Evolutionary conservation across 2,329 filamentous ascomycete species (phyloP), one percentile per base, ranked within the genome.

Genomic region (Alternaria hordeiaustralica): DNA sequence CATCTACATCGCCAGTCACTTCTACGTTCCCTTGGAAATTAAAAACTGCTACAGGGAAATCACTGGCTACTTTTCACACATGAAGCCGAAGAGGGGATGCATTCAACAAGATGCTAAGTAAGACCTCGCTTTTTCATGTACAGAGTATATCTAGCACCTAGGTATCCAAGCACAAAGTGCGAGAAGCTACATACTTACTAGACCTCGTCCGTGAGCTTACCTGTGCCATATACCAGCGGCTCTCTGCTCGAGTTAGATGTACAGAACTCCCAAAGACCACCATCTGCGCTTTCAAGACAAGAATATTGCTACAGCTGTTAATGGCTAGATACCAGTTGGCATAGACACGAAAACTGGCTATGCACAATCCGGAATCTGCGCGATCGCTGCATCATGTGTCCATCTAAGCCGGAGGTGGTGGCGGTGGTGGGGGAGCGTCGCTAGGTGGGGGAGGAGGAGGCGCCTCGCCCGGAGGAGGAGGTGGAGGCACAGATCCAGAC

Each of bases 391-490:
- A 18, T 44, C 8, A 43, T 41, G 18, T 41, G 26, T 36, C 9
- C 33, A 15, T 56, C 67, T 73, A 76, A 60, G 71, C 71, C 13
- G 71, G 71, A 33, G 73, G 73, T 18, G 74, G 74, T 12, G 74
- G 74, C 23, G 75, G 75, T 23, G 91, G 89, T 21, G 89, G 60
- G 66, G 87, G 87, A 65, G 85, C 84, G 62, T 88, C 86, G 70
- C 86, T 86, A 15, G 84, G 84, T 44, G 87, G 89, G 41, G 89
- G 88, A 61, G 89, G 75, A 26, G 73, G 73, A 41, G 73, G 74
- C 9, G 66, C 86, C 67, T 88, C 88, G 68, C 84, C 84, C 58
- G 84, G 85, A 64, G 87, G 86, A 23, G 87, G 87, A n/a, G 87
- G 87, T 1, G 89, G 88, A 41, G 89, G 89, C 46, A 87, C 87